phyloP scores from a whole-genome alignment of 2,329 filamentous ascomycete genomes.

The Diaporthe sp. region DNA sequence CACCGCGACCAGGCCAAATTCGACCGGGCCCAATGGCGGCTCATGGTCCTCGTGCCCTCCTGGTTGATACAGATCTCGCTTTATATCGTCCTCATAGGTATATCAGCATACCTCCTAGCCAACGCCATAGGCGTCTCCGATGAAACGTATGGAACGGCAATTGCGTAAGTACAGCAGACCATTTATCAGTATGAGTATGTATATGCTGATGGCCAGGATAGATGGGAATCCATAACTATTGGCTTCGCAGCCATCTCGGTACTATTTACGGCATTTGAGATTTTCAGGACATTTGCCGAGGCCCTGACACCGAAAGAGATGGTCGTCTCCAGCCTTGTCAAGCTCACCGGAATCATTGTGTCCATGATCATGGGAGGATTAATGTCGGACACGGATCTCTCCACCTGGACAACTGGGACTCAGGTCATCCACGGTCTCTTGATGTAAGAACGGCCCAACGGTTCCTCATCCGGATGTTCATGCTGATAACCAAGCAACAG shows the following conservation, averaged over 20 bases:
- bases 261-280: conserved; percentile 61
- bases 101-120: conserved; percentile 68
- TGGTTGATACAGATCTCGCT: conserved; percentile 65
- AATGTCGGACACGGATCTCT: conserved; percentile 59
- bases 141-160: conserved; percentile 52
- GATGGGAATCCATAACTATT: conserved; percentile 69
- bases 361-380: conserved; percentile 66
- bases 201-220: conserved; percentile 44
- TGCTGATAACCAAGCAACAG: conserved; percentile 48
- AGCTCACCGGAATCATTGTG: conserved; percentile 60
- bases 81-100: conserved; percentile 61
- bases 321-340: conserved; percentile 65
- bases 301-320: conserved; percentile 68
- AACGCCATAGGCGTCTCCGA: conserved; percentile 59
- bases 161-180: conserved; percentile 53
- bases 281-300: conserved; percentile 62
- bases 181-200: background rate
- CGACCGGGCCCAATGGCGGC: conserved; percentile 65
- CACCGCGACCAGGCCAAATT: conserved; percentile 68
- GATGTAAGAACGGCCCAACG: conserved; percentile 56
- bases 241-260: conserved; percentile 62
- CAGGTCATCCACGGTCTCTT: conserved; percentile 63
- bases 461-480: background rate
- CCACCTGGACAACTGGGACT: conserved; percentile 62
- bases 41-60: conserved; percentile 60